Conservation (phyloP, 148 eudicot genomes). For the Rhododendron simsii region DNA sequence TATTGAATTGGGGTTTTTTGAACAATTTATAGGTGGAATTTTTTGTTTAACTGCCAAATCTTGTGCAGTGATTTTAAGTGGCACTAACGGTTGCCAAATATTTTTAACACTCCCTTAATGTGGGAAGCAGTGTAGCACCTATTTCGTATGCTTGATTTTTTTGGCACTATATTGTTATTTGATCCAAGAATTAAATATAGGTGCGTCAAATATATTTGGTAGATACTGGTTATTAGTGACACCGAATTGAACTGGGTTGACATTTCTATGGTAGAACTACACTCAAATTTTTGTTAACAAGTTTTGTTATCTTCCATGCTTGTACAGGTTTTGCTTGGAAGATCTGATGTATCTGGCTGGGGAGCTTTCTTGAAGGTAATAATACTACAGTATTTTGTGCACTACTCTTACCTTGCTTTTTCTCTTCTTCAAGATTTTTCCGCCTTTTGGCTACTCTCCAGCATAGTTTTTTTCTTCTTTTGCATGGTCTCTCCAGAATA, state of each 20-base stretch:
- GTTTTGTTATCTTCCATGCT: neutral
- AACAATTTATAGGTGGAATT: neutral
- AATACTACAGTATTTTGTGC: neutral
- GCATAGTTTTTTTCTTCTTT: neutral
- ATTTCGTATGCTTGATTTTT: neutral
- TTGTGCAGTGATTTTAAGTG: neutral
- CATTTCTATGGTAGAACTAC: neutral
- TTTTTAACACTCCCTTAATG: neutral
- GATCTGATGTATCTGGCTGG: constrained; percentile 99
- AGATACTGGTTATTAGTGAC: neutral
- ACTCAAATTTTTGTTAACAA: neutral
- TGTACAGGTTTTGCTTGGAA: constrained; percentile 85
- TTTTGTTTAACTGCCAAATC: neutral
- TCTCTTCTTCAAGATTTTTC: constrained; percentile 17
- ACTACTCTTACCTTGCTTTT: neutral
- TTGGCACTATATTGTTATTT: neutral
- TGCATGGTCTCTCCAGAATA: constrained; percentile 45
- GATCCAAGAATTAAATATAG: neutral
- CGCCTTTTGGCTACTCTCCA: neutral
- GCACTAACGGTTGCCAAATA: neutral
- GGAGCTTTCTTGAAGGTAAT: constrained; percentile 97
- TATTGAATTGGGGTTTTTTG: neutral
- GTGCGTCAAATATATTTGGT: neutral
- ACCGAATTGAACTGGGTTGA: neutral
- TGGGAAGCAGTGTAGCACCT: neutral